Evolutionary conservation across 345 rosid species (phyloP), one percentile per base, ranked within the genome.

Genomic region (Chamaenerion angustifolium): DNA sequence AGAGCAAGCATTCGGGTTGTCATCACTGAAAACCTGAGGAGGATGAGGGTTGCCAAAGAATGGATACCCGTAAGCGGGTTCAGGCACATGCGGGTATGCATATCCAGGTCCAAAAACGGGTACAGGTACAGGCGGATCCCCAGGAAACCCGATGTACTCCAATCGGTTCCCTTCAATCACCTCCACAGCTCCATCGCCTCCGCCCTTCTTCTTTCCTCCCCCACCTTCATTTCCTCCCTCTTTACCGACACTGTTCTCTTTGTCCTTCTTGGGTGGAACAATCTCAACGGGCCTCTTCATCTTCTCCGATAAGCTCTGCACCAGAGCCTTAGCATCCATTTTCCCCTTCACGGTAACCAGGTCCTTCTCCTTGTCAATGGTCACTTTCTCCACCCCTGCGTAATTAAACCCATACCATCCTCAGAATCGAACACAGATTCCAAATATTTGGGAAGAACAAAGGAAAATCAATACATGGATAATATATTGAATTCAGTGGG

Each of bases 281-380:
- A 76, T 67, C 52, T 76, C 71, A 4, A 80, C 83, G 0, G 59
- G 23, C 58, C 73, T 66, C 73, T 75, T 92, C 46, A 87, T 75
- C 58, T 63, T 83, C 40, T 69, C 73, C 74, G 62, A 69, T 54
- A 92, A 35, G 27, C 25, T 40, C 40, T 72, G 83, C 0, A 63
- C 51, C 68, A 92, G 50, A 21, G 65, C 71, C 52, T 84, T 77
- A 1, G 66, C 71, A 37, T 87, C 93, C 89, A 87, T 80, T 0
- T 76, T 70, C 42, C 96, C 98, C 1, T 61, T 92, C 18, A 87
- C 89, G 9, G 76, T 71, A 43, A 82, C 81, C 67, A 68, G 21
- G 25, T 82, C 88, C 63, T 78, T 92, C 59, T 57, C 74, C 58
- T 50, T 64, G 62, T 87, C 93, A 3, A 77, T n/a, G 12, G 59